Evolutionary conservation across 805 yeast genomes (phyloP).

Genomic region (Gaillardinia entomophila): DNA sequence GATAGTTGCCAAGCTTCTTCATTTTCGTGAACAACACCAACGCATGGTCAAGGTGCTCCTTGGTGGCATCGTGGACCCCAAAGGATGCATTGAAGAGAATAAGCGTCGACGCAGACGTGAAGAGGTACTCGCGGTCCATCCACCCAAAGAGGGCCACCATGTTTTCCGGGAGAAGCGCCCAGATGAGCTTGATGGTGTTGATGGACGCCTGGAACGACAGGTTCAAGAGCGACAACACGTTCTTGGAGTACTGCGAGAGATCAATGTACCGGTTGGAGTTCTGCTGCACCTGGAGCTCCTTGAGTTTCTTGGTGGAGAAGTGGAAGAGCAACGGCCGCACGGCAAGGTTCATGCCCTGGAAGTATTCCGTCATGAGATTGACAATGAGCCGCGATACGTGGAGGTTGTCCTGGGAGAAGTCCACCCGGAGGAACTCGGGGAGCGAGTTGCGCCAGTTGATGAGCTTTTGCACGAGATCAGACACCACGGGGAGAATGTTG

Average conservation of each 20-base stretch:
- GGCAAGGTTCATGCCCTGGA: constrained; percentile 76
- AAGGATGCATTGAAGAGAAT: constrained; percentile 72
- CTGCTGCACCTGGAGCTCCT: constrained; percentile 36
- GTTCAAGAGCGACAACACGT: constrained; percentile 62
- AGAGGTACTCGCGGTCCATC: constrained; percentile 80
- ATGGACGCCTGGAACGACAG: constrained; percentile 79
- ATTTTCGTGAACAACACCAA: constrained; percentile 62
- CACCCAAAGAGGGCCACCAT: constrained; percentile 85
- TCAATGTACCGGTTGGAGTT: constrained; percentile 51
- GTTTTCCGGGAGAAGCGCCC: constrained; percentile 70
- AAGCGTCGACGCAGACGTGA: constrained; percentile 70
- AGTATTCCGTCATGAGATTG: constrained; percentile 75
- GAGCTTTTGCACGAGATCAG: constrained; percentile 61
- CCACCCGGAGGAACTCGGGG: constrained; percentile 61
- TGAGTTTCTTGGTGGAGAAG: constrained; percentile 63
- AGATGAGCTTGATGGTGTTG: constrained; percentile 63
- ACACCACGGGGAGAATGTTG: constrained; percentile 70
- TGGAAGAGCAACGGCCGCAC: constrained; percentile 74
- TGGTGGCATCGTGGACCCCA: constrained; percentile 75
- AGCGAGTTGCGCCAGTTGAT: constrained; percentile 62
- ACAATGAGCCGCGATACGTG: constrained; percentile 62
- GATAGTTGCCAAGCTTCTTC: constrained; percentile 74
- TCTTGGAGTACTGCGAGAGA: constrained; percentile 59
- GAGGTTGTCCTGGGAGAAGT: constrained; percentile 49
- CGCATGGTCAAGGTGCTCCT: constrained; percentile 68